Evolutionary conservation across 495 filamentous ascomycete species (phyloP).

Genomic region (Neurospora discreta): DNA sequence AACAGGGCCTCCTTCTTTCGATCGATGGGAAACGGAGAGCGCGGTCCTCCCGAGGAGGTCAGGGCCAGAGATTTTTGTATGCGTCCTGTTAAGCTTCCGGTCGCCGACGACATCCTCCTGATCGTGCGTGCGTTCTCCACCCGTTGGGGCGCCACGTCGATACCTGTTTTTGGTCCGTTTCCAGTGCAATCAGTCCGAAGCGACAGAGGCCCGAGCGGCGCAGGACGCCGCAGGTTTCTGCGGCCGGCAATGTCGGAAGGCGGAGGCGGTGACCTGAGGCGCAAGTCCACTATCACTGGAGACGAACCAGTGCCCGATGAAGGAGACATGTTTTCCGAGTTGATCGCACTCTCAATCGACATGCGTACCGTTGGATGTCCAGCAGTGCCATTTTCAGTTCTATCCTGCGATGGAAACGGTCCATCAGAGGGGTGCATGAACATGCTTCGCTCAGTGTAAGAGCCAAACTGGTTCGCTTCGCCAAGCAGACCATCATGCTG

Average conservation of each 20-base stretch:
- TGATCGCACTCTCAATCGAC: constrained; percentile 9
- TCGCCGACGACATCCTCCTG: constrained; percentile 35
- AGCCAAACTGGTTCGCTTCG: constrained; percentile 3
- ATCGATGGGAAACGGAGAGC: constrained; percentile 33
- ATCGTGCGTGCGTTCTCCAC: constrained; percentile 31
- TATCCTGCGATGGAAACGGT: constrained; percentile 13
- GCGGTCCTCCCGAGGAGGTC: constrained; percentile 21
- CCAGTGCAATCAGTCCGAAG: constrained; percentile 24
- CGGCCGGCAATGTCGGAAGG: constrained; percentile 36
- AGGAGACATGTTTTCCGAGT: constrained; percentile 17
- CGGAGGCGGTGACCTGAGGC: constrained; percentile 37
- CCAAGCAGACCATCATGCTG: constrained; percentile 5
- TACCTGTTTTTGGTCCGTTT: constrained; percentile 26
- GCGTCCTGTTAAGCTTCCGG: constrained; percentile 23
- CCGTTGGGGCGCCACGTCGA: constrained; percentile 24
- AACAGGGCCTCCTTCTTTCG: constrained; percentile 31
- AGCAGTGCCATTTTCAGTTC: not conserved
- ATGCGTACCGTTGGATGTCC: constrained; percentile 6
- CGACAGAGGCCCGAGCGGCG: constrained; percentile 25
- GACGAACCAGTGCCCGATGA: constrained; percentile 19
- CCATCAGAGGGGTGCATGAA: constrained; percentile 8
- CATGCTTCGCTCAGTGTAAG: constrained; percentile 16
- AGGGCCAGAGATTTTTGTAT: constrained; percentile 29
- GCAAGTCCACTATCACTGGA: constrained; percentile 8
- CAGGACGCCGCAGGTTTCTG: constrained; percentile 34